Conservation (phyloP, 331 rosid species). For the Spiraea crenata region DNA sequence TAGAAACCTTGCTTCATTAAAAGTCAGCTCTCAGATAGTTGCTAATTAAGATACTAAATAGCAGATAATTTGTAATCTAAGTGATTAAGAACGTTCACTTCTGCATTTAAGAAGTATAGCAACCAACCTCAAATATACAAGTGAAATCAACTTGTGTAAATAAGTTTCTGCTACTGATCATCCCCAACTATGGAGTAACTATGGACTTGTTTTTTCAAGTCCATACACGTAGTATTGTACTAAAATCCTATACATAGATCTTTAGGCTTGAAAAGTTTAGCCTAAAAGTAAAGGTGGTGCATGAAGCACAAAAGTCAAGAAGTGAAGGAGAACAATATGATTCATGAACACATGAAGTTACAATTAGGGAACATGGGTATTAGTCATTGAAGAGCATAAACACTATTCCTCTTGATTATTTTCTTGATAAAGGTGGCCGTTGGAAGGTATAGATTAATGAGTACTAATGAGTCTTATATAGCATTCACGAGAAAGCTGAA, state of each 20-base stretch:
- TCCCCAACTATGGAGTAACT: too few species aligned
- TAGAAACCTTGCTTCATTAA: neutral
- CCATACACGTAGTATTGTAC: too few species aligned
- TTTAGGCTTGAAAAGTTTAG: too few species aligned
- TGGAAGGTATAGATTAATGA: neutral
- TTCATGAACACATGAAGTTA: neutral
- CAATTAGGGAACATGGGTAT: slow-evolving; percentile 3
- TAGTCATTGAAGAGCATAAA: neutral
- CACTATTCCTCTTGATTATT: neutral
- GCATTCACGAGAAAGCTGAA: neutral
- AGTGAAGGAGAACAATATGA: neutral
- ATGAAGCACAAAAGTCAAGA: slow-evolving; percentile 1
- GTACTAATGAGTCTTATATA: neutral
- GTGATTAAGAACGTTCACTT: neutral
- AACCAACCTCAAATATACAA: too few species aligned
- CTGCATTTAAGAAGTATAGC: neutral
- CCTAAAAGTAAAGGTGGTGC: neutral
- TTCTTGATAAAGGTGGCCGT: neutral
- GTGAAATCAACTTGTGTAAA: too few species aligned
- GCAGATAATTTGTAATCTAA: neutral
- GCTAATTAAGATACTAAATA: neutral
- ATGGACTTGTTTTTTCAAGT: too few species aligned
- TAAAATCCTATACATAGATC: too few species aligned
- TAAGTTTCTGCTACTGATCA: too few species aligned
- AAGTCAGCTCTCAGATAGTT: neutral